These are phyloP conservation scores for Stereocaulon alpinum DNA, from an alignment of 495 filamentous ascomycete genomes.

Conservation along the genomic window DNA sequence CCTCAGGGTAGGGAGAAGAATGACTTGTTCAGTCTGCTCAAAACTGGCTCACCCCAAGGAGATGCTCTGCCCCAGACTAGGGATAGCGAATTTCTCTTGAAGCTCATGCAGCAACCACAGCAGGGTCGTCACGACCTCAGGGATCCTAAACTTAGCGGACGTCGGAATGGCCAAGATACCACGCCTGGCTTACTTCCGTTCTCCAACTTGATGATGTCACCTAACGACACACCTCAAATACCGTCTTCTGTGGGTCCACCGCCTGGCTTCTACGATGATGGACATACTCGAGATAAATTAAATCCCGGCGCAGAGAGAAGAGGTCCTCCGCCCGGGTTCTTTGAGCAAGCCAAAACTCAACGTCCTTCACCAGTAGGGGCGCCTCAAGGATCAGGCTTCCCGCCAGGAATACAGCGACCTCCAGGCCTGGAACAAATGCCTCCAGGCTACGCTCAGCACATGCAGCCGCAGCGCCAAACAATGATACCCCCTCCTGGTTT, in stretches of 20 bases:
- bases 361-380: constrained; percentile 10
- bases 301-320: constrained; percentile 22
- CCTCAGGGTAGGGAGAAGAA: constrained; percentile 31
- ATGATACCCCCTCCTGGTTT: constrained; percentile 40
- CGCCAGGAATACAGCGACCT: constrained; percentile 32
- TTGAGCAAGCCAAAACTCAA: constrained; percentile 26
- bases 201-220: constrained; percentile 37
- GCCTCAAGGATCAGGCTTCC: constrained; percentile 10
- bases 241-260: constrained; percentile 28
- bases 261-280: constrained; percentile 36
- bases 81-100: constrained; percentile 41
- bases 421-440: constrained; percentile 40
- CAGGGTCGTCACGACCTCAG: constrained; percentile 34
- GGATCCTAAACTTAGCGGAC: constrained; percentile 27
- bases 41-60: constrained; percentile 23
- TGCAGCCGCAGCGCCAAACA: constrained; percentile 28
- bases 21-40: constrained; percentile 29
- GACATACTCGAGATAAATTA: constrained; percentile 34
- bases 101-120: constrained; percentile 47
- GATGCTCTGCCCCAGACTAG: constrained; percentile 29
- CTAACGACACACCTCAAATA: constrained; percentile 34
- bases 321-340: constrained; percentile 35
- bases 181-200: constrained; percentile 35
- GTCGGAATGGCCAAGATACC: constrained; percentile 25
- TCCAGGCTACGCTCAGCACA: constrained; percentile 24